phyloP scores from a whole-genome alignment of 192 early-diverging fungal species.

The Pilobolus umbonatus region DNA sequence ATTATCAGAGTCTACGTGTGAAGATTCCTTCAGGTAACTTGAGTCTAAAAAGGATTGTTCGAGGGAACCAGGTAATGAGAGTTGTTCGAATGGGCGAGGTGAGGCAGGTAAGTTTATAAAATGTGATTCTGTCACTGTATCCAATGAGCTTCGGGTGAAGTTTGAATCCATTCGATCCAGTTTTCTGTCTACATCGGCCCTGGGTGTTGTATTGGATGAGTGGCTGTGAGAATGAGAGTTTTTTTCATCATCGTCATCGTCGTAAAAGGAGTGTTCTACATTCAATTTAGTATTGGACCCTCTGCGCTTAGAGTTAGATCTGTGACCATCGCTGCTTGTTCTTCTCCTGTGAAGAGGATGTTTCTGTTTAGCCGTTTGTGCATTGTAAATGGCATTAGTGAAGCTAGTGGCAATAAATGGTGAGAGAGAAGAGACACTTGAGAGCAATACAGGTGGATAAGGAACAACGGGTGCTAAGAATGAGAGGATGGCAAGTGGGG shows the following conservation, averaged over 20 bases:
- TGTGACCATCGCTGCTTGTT: not conserved
- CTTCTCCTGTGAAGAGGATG: conserved; percentile 7
- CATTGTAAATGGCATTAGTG: conserved; percentile 21
- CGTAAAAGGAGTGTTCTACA: not conserved
- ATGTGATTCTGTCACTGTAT: conserved; percentile 13
- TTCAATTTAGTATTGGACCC: not conserved
- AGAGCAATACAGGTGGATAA: conserved; percentile 40
- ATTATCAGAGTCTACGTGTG: no score
- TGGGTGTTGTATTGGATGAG: conserved; percentile 17
- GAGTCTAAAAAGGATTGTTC: no score
- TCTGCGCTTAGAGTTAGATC: not conserved
- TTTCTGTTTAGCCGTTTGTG: conserved; percentile 8
- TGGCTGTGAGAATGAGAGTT: not conserved
- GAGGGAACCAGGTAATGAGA: no score
- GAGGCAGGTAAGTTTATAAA: no score
- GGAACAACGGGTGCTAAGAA: conserved; percentile 50
- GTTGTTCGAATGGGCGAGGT: no score
- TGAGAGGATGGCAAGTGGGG: conserved; percentile 50
- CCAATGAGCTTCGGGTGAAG: conserved; percentile 13
- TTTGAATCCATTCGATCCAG: conserved; percentile 1
- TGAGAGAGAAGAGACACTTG: conserved; percentile 31
- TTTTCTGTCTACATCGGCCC: not conserved
- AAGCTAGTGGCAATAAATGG: conserved; percentile 47
- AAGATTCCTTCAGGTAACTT: no score
- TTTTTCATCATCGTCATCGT: not conserved